A percentile compares a stretch with the other conserved stretches of the same genome.
Evolutionary conservation across 257 asterid species (phyloP).

Genomic region (Cordia subcordata): DNA sequence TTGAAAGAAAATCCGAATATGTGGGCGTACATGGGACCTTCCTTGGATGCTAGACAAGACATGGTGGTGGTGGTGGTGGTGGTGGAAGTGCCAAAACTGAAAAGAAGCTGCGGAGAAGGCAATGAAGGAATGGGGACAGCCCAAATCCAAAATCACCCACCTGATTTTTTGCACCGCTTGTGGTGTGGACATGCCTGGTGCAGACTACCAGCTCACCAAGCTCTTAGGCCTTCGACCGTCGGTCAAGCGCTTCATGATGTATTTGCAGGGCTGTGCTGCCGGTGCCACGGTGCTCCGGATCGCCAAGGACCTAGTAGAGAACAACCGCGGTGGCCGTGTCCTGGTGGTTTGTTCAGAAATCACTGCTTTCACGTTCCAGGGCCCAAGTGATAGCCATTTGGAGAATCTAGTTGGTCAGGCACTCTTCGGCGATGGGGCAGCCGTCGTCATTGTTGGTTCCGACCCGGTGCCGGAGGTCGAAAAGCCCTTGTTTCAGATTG

Average conservation of each 20-base stretch:
- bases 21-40: constrained; percentile 12
- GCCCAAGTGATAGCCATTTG: constrained; percentile 5
- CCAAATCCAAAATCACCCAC: no score
- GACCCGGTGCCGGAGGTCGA: constrained; percentile 3
- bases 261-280: constrained; percentile 20
- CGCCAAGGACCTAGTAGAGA: constrained; percentile 19
- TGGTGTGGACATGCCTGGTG: constrained; percentile 20
- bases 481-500: constrained; percentile 12
- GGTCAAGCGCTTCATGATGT: constrained; percentile 15
- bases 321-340: constrained; percentile 5
- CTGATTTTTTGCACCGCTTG: constrained; percentile 15
- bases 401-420: constrained; percentile 19
- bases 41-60: constrained; percentile 13
- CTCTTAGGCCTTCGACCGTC: constrained; percentile 8
- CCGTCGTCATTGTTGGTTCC: constrained; percentile 13
- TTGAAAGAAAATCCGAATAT: constrained; percentile 8
- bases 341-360: neutral
- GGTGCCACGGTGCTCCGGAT: constrained; percentile 7
- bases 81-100: constrained; percentile 13
- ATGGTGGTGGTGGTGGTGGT: no score
- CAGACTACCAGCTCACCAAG: constrained; percentile 3
- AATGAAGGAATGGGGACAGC: no score
- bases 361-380: constrained; percentile 2
- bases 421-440: neutral
- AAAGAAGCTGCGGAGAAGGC: no score